Evolutionary conservation across 495 filamentous ascomycete species (phyloP).

Genomic region (Margaritispora aquatica): DNA sequence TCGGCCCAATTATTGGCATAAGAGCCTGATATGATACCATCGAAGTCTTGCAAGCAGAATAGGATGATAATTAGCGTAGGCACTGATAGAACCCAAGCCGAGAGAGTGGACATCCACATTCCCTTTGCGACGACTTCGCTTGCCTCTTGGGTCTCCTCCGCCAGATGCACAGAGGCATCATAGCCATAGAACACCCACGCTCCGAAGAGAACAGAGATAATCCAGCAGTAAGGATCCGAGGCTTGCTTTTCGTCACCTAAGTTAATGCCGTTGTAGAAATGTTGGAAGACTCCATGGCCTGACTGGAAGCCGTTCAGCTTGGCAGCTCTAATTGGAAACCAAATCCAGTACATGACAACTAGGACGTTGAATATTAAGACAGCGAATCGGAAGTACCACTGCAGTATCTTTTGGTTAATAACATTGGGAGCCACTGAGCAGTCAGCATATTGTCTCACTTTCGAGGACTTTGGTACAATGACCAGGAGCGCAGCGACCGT

Average conservation of each 20-base stretch:
- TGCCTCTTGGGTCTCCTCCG: constrained; percentile 43
- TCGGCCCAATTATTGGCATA: constrained; percentile 32
- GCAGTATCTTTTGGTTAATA: constrained; percentile 23
- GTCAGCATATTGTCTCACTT: not conserved
- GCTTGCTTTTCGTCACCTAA: constrained; percentile 18
- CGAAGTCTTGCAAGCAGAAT: constrained; percentile 29
- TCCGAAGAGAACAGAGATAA: constrained; percentile 23
- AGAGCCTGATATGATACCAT: constrained; percentile 21
- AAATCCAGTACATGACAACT: constrained; percentile 23
- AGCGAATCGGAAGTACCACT: constrained; percentile 24
- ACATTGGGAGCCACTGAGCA: constrained; percentile 24
- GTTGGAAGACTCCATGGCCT: constrained; percentile 17
- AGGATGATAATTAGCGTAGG: constrained; percentile 28
- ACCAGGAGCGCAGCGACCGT: too few species aligned
- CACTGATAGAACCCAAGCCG: constrained; percentile 27
- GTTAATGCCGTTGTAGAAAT: constrained; percentile 28
- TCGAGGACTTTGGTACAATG: too few species aligned
- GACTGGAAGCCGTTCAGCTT: constrained; percentile 21
- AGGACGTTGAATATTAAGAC: constrained; percentile 23
- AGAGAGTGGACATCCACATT: constrained; percentile 31
- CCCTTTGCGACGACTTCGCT: constrained; percentile 27
- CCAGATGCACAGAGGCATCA: constrained; percentile 42
- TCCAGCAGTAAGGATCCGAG: constrained; percentile 25
- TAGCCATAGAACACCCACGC: constrained; percentile 32
- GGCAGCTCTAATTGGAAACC: constrained; percentile 22